Percentiles rank a stretch among this genome's conserved stretches.
These are phyloP conservation scores for Colletotrichum sp. DNA, from an alignment of 2,329 filamentous ascomycete genomes.

Conservation along the genomic window DNA sequence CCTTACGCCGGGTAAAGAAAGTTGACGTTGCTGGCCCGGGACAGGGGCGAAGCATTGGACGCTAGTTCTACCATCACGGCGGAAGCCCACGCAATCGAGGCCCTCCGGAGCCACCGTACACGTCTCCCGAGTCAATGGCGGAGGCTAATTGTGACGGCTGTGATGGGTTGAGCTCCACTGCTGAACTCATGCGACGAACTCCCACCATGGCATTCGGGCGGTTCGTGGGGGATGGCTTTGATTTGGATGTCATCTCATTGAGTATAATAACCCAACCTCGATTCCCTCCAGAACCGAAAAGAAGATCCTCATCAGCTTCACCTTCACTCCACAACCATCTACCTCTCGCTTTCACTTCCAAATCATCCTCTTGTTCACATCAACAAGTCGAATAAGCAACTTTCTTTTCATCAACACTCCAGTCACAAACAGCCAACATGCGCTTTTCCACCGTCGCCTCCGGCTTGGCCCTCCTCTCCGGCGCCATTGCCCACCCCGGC, in stretches of 20 bases:
- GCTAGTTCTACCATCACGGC: not conserved
- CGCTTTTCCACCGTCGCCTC: conserved; percentile 17
- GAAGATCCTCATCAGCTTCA: not conserved
- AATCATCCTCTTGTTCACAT: not conserved
- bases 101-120: not conserved
- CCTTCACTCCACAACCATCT: not conserved
- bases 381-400: not conserved
- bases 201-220: not conserved
- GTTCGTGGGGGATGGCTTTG: not conserved
- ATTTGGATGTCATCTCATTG: not conserved
- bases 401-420: not conserved
- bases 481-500: conserved; percentile 48
- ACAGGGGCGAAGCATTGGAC: not conserved
- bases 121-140: not conserved
- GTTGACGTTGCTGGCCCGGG: not conserved
- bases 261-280: not conserved
- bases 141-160: not conserved
- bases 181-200: not conserved
- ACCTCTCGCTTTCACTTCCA: not conserved
- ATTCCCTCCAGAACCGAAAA: not conserved
- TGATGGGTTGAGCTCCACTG: not conserved
- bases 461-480: conserved; percentile 16
- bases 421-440: not conserved
- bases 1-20: not conserved
- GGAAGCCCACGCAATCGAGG: not conserved